Evolutionary conservation across 2,329 filamentous ascomycete species (phyloP), one percentile per base, ranked within the genome.

Genomic region (Scopulariopsis brevicaulis): DNA sequence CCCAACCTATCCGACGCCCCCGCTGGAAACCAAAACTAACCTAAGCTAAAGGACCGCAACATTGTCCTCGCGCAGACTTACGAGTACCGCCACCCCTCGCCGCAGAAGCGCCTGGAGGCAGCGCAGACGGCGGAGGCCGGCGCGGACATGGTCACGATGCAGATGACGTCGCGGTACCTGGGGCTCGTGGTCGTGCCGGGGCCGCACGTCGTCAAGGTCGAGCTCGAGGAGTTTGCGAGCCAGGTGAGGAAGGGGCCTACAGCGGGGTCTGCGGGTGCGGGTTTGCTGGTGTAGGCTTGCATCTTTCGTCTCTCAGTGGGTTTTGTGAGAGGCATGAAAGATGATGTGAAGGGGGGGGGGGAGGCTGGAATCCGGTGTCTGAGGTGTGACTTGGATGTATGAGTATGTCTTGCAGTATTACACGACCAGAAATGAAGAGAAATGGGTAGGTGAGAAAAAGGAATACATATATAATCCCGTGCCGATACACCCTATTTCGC

Each of bases 171-270:
- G 63, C 84, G 94, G 57, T 96, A 90, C 67, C 82, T 99, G 24
- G 94, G 94, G 0, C 74, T 97, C 28, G 85, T 99, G 2, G 92
- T 96, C 25, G 83, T 99, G 4, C 94, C 94, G 0, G 92, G 93
- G 0, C 77, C 87, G 63, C 84, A 96, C 68, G 89, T 99, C 63
- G 84, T 80, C 60, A 93, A 87, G 74, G 90, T 99, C 65, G 92
- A 96, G 70, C 77, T 94, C 53, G 91, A 97, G 68, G 86, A 93
- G 62, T 86, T 85, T 67, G 71, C 72, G 1, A 85, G 82, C 61
- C 81, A 84, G 66, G 65, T 77, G 56, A 71, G 61, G 62, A 54
- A 60, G 43, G 46, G 20, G n/a, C 46, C 46, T 22, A 24, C 8
- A n/a, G 20, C 46, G 18, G 46, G 46, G 5, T 50, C 20, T 50